A percentile compares a stretch with the other conserved stretches of the same genome.
Evolutionary conservation across 345 rosid species (phyloP).

Genomic region (Nephelium lappaceum): DNA sequence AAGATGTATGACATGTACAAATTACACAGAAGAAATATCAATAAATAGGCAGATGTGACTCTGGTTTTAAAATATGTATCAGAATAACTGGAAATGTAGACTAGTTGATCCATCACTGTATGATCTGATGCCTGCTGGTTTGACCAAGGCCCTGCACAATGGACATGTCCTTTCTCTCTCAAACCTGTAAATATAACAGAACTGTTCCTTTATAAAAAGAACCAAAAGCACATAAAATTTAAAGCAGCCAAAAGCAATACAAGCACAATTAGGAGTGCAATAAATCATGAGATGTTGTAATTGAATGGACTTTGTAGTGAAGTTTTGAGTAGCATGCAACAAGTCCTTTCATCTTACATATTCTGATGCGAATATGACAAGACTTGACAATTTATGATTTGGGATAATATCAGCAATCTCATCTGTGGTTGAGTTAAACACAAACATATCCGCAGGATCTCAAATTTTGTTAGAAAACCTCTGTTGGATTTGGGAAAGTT

Average conservation of each 20-base stretch:
- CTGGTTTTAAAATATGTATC: constrained; percentile 2
- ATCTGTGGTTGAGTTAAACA: too few relatives aligned
- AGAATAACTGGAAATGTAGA: constrained; percentile 91
- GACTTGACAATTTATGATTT: background rate
- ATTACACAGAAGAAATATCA: background rate
- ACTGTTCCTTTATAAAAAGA: constrained; percentile 1
- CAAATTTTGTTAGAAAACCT: too few relatives aligned
- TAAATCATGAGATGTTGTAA: background rate
- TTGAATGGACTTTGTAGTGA: background rate
- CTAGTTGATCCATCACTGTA: constrained; percentile 97
- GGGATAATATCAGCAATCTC: background rate
- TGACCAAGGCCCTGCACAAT: constrained; percentile 93
- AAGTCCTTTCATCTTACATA: background rate
- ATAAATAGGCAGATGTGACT: background rate
- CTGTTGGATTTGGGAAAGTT: too few relatives aligned
- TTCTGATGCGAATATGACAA: background rate
- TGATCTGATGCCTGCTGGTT: constrained; percentile 88
- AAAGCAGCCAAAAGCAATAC: background rate
- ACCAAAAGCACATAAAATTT: background rate
- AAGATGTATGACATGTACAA: background rate
- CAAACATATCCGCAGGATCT: too few relatives aligned
- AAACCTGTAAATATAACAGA: constrained; percentile 60
- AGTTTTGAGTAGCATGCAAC: background rate
- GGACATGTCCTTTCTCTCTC: constrained; percentile 99
- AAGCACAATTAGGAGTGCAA: background rate